Base-by-base conservation (phyloP, 306 rosid species). In the Trifolium subterraneum region DNA sequence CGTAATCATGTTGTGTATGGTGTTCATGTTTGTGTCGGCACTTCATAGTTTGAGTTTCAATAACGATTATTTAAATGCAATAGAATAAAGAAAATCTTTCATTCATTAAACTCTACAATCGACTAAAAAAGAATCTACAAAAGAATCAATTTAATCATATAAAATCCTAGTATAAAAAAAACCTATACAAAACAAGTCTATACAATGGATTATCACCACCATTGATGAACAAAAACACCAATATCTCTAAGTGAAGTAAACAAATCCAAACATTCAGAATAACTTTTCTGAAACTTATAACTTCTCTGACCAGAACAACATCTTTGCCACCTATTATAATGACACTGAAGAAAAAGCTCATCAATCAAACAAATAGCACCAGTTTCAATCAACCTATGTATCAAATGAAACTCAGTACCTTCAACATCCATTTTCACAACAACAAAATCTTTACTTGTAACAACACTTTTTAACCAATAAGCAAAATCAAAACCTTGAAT, bases 151-250 rank as follows among this genome's bases (percentile, higher is more conserved):
- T 52, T 72, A 61, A 41, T 68, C 35, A 71, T 38, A 64, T 66
- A 27, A 77, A 45, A 47, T 47, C 65, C 80, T 77, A 63, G 72
- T 36, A 47, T 70, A 20, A 50, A 73, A 76, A 79, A 63, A n/a
- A 70, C 63, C 80, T 77, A 63, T 45, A 47, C 75, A n/a, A 58
- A 76, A 73, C 23, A 64, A 29, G 35, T 66, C 33, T 12, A 15
- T 15, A 9, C 29, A 44, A 35, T 13, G 56, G 70, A 63, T n/a
- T 33, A n/a, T 60, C 36, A 87, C 86, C 87, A 81, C 94, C 90
- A 87, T 56, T 87, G 94, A 83, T 87, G 94, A 12, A 85, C 94
- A 79, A 89, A 87, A 85, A 87, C 83, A 56, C 94, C 91, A 83
- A 25, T 50, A 33, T 76, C 78, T 80, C 94, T 79, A 4, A 89